Conservation (phyloP, 2,329 filamentous ascomycete species). For the Tolypocladium paradoxum region DNA sequence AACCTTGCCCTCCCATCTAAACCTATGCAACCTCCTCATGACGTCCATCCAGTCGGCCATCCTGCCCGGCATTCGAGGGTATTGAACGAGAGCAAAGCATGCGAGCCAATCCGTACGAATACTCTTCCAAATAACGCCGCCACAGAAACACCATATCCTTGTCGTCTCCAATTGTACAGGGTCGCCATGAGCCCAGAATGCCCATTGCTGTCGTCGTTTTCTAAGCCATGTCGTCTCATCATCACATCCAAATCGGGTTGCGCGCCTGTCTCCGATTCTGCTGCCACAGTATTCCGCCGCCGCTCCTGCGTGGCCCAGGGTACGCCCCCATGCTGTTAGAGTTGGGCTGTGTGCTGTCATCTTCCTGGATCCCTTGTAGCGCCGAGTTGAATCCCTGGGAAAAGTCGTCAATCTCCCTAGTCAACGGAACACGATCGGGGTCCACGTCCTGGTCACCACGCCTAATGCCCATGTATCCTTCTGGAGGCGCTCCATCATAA, state of each 20-base stretch:
- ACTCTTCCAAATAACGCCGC: background rate
- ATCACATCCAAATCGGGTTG: slow-evolving; percentile 36
- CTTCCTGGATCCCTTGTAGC: slow-evolving; percentile 25
- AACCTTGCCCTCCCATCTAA: background rate
- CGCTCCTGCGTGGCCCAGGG: slow-evolving; percentile 15
- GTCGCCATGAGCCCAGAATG: background rate
- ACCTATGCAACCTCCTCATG: background rate
- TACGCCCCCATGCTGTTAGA: slow-evolving; percentile 8
- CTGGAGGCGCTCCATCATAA: background rate
- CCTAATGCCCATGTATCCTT: slow-evolving; percentile 8
- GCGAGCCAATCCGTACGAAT: background rate
- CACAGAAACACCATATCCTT: background rate
- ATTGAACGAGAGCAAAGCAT: background rate
- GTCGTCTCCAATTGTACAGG: background rate
- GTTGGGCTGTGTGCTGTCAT: slow-evolving; percentile 12
- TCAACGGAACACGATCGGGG: slow-evolving; percentile 28
- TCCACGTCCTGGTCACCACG: slow-evolving; percentile 15
- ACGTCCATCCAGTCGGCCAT: background rate
- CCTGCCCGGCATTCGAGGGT: background rate
- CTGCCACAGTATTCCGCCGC: slow-evolving; percentile 39
- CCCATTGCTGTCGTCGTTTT: background rate
- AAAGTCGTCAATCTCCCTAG: slow-evolving; percentile 33
- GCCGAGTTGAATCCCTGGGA: slow-evolving; percentile 30
- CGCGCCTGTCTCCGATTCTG: slow-evolving; percentile 38
- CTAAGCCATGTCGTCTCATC: too few species aligned